Conservation (phyloP, 108 stramenopile species). For the Nannochloropsis salina region DNA sequence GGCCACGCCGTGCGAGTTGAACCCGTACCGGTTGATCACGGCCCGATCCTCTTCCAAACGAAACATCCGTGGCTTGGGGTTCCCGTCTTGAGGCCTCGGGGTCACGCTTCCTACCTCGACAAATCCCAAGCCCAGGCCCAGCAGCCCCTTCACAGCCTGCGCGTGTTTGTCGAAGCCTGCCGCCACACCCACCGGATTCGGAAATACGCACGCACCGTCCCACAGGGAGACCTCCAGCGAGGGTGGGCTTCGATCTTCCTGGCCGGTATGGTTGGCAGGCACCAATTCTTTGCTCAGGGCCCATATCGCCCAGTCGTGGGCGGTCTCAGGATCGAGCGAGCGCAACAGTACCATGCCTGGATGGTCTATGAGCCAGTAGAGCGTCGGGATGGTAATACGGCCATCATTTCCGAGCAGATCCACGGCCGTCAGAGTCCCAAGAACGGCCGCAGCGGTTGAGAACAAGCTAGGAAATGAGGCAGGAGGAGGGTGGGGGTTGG, state of each 20-base stretch:
- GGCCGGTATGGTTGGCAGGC: background rate
- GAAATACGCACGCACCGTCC: constrained; percentile 45
- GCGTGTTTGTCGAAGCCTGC: constrained; percentile 96
- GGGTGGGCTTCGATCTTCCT: background rate
- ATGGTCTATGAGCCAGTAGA: constrained; percentile 19
- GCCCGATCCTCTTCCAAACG: constrained; percentile 75
- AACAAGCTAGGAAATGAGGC: background rate
- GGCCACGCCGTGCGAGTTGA: constrained; percentile 73
- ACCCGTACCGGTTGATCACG: constrained; percentile 91
- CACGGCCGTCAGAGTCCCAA: background rate
- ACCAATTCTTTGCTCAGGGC: constrained; percentile 22
- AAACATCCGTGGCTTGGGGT: constrained; percentile 90
- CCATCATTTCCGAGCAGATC: background rate
- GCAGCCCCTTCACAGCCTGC: constrained; percentile 63
- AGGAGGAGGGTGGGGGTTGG: background rate
- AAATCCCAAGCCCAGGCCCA: constrained; percentile 74
- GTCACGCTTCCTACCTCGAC: constrained; percentile 79
- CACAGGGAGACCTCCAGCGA: constrained; percentile 3
- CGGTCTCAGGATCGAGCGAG: constrained; percentile 39
- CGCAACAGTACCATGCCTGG: constrained; percentile 43
- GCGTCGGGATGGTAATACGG: background rate
- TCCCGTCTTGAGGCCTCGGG: constrained; percentile 79
- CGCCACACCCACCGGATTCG: constrained; percentile 79
- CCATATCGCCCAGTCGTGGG: constrained; percentile 38
- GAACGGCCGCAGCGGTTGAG: background rate